Evolutionary conservation across 148 eudicot genomes (phyloP).

Genomic region (Rhododendron vialii): DNA sequence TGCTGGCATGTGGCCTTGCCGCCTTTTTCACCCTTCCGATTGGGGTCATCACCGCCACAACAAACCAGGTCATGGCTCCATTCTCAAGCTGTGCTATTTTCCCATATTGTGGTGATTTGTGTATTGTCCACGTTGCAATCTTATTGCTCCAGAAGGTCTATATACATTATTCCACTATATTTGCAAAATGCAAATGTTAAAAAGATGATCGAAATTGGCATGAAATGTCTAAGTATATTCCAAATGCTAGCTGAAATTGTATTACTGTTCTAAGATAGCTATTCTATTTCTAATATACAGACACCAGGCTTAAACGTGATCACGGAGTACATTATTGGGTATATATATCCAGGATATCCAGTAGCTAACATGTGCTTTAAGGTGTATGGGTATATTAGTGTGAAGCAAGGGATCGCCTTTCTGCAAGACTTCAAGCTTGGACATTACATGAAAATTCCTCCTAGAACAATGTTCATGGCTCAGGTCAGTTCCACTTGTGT

Average conservation of each 20-base stretch:
- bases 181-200: neutral
- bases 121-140: neutral
- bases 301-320: slow-evolving; percentile 53
- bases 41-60: slow-evolving; percentile 57
- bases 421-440: slow-evolving; percentile 60
- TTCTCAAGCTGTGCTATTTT: neutral
- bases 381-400: slow-evolving; percentile 48
- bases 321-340: slow-evolving; percentile 54
- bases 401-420: slow-evolving; percentile 50
- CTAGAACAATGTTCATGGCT: slow-evolving; percentile 59
- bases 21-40: slow-evolving; percentile 62
- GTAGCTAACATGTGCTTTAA: slow-evolving; percentile 63
- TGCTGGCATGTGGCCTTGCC: slow-evolving; percentile 51
- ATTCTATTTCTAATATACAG: slow-evolving; percentile 17
- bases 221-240: neutral
- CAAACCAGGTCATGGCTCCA: slow-evolving; percentile 41
- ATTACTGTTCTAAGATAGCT: slow-evolving; percentile 4
- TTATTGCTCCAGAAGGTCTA: neutral
- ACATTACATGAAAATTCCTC: slow-evolving; percentile 66
- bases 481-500: slow-evolving; percentile 27
- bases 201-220: neutral
- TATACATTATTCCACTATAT: neutral
- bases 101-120: neutral
- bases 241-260: neutral
- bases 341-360: slow-evolving; percentile 55